phyloP scores from a whole-genome alignment of 2,329 filamentous ascomycete genomes.

The Apiospora kogelbergensis region DNA sequence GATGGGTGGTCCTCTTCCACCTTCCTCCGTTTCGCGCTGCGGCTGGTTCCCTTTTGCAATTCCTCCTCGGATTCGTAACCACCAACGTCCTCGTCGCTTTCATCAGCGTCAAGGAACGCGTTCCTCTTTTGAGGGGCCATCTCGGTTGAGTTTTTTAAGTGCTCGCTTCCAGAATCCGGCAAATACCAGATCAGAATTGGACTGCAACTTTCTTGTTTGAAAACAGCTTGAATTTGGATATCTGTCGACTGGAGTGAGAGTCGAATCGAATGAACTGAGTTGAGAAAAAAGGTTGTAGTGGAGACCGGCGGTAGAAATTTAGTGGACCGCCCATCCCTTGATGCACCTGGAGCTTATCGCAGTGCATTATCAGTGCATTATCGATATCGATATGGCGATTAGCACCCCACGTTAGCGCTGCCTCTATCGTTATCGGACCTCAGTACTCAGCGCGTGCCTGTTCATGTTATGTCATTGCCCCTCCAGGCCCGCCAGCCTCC shows the following conservation, averaged over 20 bases:
- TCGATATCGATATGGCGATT: not conserved
- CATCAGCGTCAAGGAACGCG: constrained; percentile 64
- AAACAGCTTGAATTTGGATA: not conserved
- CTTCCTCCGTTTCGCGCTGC: constrained; percentile 53
- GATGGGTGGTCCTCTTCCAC: constrained; percentile 26
- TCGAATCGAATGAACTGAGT: not conserved
- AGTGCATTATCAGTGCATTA: not conserved
- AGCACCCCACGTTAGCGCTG: not conserved
- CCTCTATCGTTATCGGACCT: not conserved
- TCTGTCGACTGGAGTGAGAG: not conserved
- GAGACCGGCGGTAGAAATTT: not conserved
- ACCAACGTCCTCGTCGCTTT: constrained; percentile 57
- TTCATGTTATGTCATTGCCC: not conserved
- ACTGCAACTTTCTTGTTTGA: no score
- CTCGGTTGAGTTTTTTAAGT: constrained; percentile 9
- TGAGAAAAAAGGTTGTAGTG: constrained; percentile 8
- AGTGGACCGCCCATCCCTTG: not conserved
- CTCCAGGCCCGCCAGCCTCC: not conserved
- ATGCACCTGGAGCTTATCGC: constrained; percentile 8
- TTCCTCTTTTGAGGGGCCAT: constrained; percentile 73
- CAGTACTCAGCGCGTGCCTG: not conserved
- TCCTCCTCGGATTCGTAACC: constrained; percentile 68
- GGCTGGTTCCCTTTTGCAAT: constrained; percentile 65
- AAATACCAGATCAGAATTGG: not conserved
- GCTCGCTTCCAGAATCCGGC: not conserved